phyloP scores from a whole-genome alignment of 129 eudicot species.

The Chrysanthemum seticuspe region DNA sequence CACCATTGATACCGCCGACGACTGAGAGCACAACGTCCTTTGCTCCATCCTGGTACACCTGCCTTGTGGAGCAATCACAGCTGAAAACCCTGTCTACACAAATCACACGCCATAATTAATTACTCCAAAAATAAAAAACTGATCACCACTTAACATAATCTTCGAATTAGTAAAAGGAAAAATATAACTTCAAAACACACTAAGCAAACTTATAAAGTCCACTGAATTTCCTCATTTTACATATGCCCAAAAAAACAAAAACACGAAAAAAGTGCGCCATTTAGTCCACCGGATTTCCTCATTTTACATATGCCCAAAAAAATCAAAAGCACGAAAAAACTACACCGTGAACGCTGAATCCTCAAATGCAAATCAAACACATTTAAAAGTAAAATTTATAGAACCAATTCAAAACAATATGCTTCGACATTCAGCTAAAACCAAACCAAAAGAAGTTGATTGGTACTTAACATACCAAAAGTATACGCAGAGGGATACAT shows the following conservation, averaged over 20 bases:
- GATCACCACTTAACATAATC: conserved; percentile 6
- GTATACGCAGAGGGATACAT: conserved; percentile 79
- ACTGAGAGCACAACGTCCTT: conserved; percentile 87
- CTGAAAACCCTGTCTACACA: conserved; percentile 79
- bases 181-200: neutral
- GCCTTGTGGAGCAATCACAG: conserved; percentile 74
- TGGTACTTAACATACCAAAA: conserved; percentile 53
- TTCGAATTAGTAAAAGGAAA: neutral
- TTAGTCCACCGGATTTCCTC: no score
- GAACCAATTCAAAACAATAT: neutral
- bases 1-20: conserved; percentile 85
- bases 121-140: neutral
- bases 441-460: no score
- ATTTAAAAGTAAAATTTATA: neutral
- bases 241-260: neutral
- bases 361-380: neutral
- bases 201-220: no score
- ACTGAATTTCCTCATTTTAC: no score
- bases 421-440: no score
- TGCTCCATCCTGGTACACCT: conserved; percentile 93
- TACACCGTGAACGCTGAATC: neutral
- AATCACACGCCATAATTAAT: conserved; percentile 14
- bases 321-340: neutral
- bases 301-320: neutral
- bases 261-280: neutral